Evolutionary conservation across 2,329 filamentous ascomycete species (phyloP), one percentile per base, ranked within the genome.

Genomic region (Cyphellophora europaea): DNA sequence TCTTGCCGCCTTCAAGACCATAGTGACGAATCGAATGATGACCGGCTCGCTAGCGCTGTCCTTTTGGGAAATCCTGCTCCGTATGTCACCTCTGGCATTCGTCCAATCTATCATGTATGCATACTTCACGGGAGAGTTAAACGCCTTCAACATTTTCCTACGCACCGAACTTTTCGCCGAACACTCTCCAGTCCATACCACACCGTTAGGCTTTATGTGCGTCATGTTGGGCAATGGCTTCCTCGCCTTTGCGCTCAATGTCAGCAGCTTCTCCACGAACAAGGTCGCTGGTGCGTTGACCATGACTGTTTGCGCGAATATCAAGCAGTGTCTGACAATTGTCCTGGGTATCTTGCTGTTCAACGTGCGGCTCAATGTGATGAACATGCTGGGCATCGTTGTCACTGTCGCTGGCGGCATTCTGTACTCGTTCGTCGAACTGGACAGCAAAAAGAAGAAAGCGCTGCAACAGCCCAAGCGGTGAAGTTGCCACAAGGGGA

Each of bases 11-110:
- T 44, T 70, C 54, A 79, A 40, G 30, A 78, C 74, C 2, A 70
- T 79, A 19, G 71, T 72, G 18, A 77, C 74, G 21, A 79, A 79
- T 56, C 68, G 71, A 49, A 67, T 79, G 48, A 76, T 78, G 71
- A 79, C 74, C 6, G 74, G 73, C 19, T 63, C 66, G 3, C 63
- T 78, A 17, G 64, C 67, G 13, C 65, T 78, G 3, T 67, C 71
- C 1, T 67, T 73, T 2, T 61, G 77, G 41, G 75, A 79, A 49
- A 65, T 77, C 12, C 65, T 78, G n/a, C 63, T 74, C 49, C 67
- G 72, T 53, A 73, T 78, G 70, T 74, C 71, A 10, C 75, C 74
- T 2, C 62, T 79, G 6, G 74, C 75, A 8, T 71, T 66, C 25
- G 48, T 68, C 23, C 72, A 77, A 53, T 70, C 71, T 11, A 47